A percentile compares a stretch with the other conserved stretches of the same genome.
Conservation (phyloP, 2,329 filamentous ascomycete genomes). For the Colletotrichum sp. region DNA sequence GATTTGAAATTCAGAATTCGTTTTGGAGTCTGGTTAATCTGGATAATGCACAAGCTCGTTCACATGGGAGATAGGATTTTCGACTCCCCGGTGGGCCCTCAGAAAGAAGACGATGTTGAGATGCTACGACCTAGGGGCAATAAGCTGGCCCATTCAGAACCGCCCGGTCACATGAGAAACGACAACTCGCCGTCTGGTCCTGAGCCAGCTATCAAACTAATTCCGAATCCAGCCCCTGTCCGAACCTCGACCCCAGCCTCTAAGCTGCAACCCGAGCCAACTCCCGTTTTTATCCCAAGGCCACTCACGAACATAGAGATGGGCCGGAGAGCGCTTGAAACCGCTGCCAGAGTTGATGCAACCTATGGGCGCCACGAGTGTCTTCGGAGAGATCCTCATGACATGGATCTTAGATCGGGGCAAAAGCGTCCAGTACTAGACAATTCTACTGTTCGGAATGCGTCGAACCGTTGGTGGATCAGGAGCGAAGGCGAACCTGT, state of each 20-base stretch:
- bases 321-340: neutral
- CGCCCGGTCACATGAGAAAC: neutral
- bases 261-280: neutral
- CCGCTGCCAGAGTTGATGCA: neutral
- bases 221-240: neutral
- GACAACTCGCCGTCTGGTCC: neutral
- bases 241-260: neutral
- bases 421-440: neutral
- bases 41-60: neutral
- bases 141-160: neutral
- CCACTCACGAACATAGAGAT: neutral
- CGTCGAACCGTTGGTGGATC: neutral
- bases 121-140: neutral
- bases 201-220: neutral
- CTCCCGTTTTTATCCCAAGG: neutral
- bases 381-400: neutral
- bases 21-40: neutral
- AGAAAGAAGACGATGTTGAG: neutral
- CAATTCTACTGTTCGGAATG: neutral
- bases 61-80: neutral
- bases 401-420: neutral
- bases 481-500: neutral
- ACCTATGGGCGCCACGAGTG: neutral
- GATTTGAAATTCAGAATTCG: neutral
- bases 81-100: neutral